Evolutionary conservation across 371 early-diverging fungal species (phyloP).

Genomic region (Mortierella sp.): DNA sequence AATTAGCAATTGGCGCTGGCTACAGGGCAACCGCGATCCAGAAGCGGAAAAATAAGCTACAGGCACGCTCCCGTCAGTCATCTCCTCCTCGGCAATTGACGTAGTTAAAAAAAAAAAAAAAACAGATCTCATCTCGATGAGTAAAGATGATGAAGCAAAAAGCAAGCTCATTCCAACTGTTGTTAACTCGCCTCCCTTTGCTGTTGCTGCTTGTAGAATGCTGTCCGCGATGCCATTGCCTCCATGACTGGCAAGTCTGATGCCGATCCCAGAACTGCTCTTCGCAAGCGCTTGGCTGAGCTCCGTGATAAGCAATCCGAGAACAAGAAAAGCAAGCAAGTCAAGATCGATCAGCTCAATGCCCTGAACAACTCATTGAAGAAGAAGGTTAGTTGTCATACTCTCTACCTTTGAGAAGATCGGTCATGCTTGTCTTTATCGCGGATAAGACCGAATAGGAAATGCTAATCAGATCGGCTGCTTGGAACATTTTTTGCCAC

Average conservation of each 20-base stretch:
- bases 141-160: neutral
- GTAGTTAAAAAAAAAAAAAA: no score
- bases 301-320: constrained; percentile 73
- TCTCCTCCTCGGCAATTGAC: no score
- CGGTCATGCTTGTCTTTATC: neutral
- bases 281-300: constrained; percentile 72
- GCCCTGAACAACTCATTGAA: constrained; percentile 75
- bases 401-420: neutral
- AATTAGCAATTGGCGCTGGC: neutral
- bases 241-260: constrained; percentile 59
- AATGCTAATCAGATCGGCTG: neutral
- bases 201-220: constrained; percentile 67
- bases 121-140: neutral
- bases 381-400: constrained; percentile 73
- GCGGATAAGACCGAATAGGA: neutral
- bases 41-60: neutral
- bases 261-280: constrained; percentile 63
- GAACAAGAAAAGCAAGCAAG: constrained; percentile 67
- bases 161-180: constrained; percentile 58
- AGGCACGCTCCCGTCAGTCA: neutral
- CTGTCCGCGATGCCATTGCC: constrained; percentile 71
- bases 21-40: neutral
- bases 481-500: neutral
- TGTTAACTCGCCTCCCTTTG: constrained; percentile 46
- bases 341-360: constrained; percentile 74